Base-by-base conservation (phyloP, 768 basidiomycete species). In the Boletus vermiculosoides region DNA sequence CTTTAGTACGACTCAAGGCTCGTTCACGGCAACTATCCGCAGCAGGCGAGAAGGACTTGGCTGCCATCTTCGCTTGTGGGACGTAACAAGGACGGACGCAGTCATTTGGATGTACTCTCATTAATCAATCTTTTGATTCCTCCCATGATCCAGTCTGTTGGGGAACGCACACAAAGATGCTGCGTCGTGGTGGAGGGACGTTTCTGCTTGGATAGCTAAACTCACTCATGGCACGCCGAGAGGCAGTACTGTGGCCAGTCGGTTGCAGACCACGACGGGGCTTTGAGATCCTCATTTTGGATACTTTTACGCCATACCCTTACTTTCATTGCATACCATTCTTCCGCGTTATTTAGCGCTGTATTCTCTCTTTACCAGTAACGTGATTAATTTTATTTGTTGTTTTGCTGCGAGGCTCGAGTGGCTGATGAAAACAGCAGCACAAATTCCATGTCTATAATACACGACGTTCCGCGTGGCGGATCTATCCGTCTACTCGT, bases 1-100 rank as follows among this genome's bases (percentile, higher is more conserved):
- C 8, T 7, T n/a, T 45, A 93, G 91, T 98, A 62, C 90, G 95
- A 16, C 77, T 98, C 59, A 96, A 95, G 71, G 92, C 95, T 16
- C 85, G 92, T 18, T 86, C 92, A 13, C 81, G 92, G 63, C 89
- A 94, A 59, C 78, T 98, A 34, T 82, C 88, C 50, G 92, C 91
- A 36, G 90, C 90, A 10, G 86, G 84, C 69, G 92, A 97, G 74
- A 88, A 84, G 66, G 95, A 95, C 61, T 78, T 98, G 61, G 90
- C 87, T 4, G 70, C 77, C 45, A 80, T 96, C 55, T 77, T 96
- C 34, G 75, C 77, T 0, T 69, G 68, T 23, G 73, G 65, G 50
- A 62, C 67, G 54, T 71, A 60, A 69, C 42, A 47, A 39, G 41
- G 45, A 54, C 22, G 30, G 49, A 20, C 20, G 22, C 18, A 18